phyloP scores from a whole-genome alignment of 1,284 basidiomycete species.

The Malassezia arunalokei region DNA sequence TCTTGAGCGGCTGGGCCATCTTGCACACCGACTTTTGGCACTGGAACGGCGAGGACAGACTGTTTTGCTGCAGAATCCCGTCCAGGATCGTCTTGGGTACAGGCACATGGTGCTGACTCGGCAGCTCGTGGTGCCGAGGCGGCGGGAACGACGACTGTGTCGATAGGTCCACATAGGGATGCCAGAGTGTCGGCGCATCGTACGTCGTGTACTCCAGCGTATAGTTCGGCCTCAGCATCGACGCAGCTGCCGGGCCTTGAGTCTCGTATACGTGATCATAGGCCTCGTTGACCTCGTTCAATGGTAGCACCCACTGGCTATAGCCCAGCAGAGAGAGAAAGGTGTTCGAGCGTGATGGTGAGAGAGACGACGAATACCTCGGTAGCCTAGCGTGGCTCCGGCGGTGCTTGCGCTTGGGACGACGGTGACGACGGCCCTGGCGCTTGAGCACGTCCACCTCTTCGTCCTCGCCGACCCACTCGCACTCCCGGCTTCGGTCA shows the following conservation, averaged over 20 bases:
- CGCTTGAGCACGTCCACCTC: slow-evolving; percentile 49
- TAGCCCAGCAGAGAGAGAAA: slow-evolving; percentile 66
- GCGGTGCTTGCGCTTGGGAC: slow-evolving; percentile 50
- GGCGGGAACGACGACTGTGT: background rate
- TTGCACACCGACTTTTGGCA: slow-evolving; percentile 40
- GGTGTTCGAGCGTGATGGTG: slow-evolving; percentile 62
- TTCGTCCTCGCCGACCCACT: slow-evolving; percentile 41
- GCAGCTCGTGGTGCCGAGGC: background rate
- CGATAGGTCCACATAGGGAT: slow-evolving; percentile 17
- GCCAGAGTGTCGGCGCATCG: slow-evolving; percentile 28
- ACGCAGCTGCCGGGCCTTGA: slow-evolving; percentile 11
- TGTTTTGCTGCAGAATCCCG: background rate
- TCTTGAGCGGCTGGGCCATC: background rate
- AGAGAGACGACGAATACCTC: slow-evolving; percentile 55
- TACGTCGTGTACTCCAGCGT: slow-evolving; percentile 42
- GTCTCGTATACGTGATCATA: slow-evolving; percentile 26
- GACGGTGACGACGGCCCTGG: slow-evolving; percentile 38
- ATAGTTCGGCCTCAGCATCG: slow-evolving; percentile 20
- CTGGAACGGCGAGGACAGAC: slow-evolving; percentile 37
- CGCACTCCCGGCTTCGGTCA: slow-evolving; percentile 31
- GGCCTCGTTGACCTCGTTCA: slow-evolving; percentile 54
- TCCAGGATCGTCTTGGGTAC: slow-evolving; percentile 61
- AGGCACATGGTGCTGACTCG: slow-evolving; percentile 17
- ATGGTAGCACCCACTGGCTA: slow-evolving; percentile 65
- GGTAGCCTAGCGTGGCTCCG: slow-evolving; percentile 49